These are phyloP conservation scores for Penicillium sp. DNA, from an alignment of 2,329 filamentous ascomycete species.

Conservation along the genomic window DNA sequence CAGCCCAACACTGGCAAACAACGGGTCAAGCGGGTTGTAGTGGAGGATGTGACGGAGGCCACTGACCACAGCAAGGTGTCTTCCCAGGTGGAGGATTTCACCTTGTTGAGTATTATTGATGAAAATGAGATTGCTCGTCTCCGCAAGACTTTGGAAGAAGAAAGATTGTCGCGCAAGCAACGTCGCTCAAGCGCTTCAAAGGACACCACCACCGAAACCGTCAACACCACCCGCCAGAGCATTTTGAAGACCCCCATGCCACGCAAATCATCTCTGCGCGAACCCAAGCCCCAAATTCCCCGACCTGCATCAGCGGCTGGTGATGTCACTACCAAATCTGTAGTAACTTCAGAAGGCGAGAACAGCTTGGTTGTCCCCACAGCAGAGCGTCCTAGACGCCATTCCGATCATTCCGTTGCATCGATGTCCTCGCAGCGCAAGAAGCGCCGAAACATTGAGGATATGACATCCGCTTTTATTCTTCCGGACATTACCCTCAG, in stretches of 20 bases:
- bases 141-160: conserved; percentile 56
- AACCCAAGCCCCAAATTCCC: conserved; percentile 40
- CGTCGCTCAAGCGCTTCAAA: conserved; percentile 33
- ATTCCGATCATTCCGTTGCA: conserved; percentile 49
- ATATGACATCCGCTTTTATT: conserved; percentile 65
- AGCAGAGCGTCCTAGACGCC: conserved; percentile 33
- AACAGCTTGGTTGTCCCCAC: conserved; percentile 30
- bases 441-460: conserved; percentile 49
- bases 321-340: conserved; percentile 35
- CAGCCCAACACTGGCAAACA: conserved; percentile 40
- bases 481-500: conserved; percentile 61
- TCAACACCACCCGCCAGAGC: conserved; percentile 38
- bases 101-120: conserved; percentile 57
- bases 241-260: conserved; percentile 38
- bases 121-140: conserved; percentile 53
- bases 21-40: conserved; percentile 38
- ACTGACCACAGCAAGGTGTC: conserved; percentile 31
- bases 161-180: conserved; percentile 47
- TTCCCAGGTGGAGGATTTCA: conserved; percentile 44
- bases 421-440: conserved; percentile 50
- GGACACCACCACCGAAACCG: conserved; percentile 42
- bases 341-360: conserved; percentile 29
- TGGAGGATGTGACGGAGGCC: conserved; percentile 35
- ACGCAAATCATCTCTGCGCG: conserved; percentile 59
- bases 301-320: conserved; percentile 37